Percentiles rank a stretch among this genome's conserved stretches.
Evolutionary conservation across 2,329 filamentous ascomycete species (phyloP).

Genomic region (Pezicula radicicola): DNA sequence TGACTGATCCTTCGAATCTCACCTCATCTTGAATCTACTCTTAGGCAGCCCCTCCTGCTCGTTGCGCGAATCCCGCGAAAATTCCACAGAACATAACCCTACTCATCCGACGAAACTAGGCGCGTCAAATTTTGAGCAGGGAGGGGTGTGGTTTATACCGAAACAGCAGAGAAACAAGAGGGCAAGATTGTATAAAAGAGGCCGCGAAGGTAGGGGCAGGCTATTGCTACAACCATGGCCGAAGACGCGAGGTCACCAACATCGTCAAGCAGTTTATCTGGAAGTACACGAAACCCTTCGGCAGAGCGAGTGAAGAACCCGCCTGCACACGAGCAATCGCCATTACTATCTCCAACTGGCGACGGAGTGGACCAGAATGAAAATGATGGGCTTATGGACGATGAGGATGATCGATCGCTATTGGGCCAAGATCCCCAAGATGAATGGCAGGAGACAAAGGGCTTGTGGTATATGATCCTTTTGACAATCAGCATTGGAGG

Average conservation of each 20-base stretch:
- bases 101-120: background rate
- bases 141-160: background rate
- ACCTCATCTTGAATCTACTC: too few species aligned
- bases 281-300: constrained; percentile 15
- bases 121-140: background rate
- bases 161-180: background rate
- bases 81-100: background rate
- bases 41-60: too few species aligned
- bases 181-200: background rate
- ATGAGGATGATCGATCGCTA: constrained; percentile 22
- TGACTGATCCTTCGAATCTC: background rate
- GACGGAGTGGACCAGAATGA: constrained; percentile 32
- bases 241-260: constrained; percentile 7
- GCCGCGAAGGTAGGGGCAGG: background rate
- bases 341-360: constrained; percentile 41
- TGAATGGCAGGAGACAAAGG: constrained; percentile 66
- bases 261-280: constrained; percentile 4
- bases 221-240: constrained; percentile 7
- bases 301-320: constrained; percentile 16
- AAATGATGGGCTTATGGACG: constrained; percentile 32
- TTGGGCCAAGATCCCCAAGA: constrained; percentile 40
- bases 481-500: constrained; percentile 85
- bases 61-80: background rate
- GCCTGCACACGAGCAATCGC: constrained; percentile 42
- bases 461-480: constrained; percentile 79